phyloP scores from a whole-genome alignment of 139 green algal species.

The Chlamydomonas eustigma region DNA sequence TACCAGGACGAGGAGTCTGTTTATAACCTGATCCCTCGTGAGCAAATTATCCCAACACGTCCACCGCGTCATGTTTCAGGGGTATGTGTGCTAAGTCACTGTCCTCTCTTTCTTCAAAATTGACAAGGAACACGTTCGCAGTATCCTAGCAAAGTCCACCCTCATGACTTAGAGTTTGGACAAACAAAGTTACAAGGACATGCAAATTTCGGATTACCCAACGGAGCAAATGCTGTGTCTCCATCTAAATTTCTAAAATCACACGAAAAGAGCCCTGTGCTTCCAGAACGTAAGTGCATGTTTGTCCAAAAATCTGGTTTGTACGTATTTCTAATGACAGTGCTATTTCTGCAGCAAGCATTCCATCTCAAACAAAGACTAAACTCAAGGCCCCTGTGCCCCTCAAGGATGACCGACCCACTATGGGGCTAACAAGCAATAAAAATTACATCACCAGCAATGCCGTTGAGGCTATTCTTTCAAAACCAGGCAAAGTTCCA shows the following conservation, averaged over 20 bases:
- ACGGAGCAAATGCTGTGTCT: conserved; percentile 35
- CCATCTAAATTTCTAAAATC: conserved; percentile 39
- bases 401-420: conserved; percentile 47
- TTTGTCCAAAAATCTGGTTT: no score
- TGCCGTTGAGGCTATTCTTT: conserved; percentile 62
- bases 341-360: background rate
- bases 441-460: conserved; percentile 83
- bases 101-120: no score
- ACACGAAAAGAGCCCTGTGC: conserved; percentile 60
- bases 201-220: conserved; percentile 41
- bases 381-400: conserved; percentile 13
- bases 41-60: background rate
- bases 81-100: background rate
- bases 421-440: conserved; percentile 63
- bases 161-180: conserved; percentile 28
- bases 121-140: no score
- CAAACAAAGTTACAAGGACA: background rate
- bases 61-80: background rate
- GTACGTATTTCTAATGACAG: background rate
- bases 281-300: conserved; percentile 65
- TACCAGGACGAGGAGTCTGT: background rate
- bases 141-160: conserved; percentile 15
- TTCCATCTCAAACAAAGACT: conserved; percentile 3
- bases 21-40: conserved; percentile 2
- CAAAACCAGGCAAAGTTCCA: conserved; percentile 44